Evolutionary conservation across 148 eudicot species (phyloP).

Genomic region (Rhododendron griersonianum): DNA sequence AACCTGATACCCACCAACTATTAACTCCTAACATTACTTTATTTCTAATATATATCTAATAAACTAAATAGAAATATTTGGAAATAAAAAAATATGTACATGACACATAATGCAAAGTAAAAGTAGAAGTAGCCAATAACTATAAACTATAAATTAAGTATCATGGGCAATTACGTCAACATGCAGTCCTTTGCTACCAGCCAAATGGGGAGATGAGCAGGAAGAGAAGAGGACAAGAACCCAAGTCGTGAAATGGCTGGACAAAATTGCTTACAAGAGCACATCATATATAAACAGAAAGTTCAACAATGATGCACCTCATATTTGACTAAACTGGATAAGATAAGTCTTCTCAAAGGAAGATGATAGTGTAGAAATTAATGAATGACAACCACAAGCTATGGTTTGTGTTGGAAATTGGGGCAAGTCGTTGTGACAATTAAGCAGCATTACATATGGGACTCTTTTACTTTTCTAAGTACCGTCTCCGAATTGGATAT

Average conservation of each 20-base stretch:
- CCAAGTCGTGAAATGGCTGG: not conserved
- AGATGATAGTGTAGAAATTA: not conserved
- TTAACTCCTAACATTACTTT: not conserved
- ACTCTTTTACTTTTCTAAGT: not conserved
- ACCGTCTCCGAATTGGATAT: not conserved
- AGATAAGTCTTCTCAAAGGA: not conserved
- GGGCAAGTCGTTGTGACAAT: not conserved
- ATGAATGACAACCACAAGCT: not conserved
- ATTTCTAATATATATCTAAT: no score
- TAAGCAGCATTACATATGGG: not conserved
- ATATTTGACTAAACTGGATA: not conserved
- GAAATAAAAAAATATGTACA: not conserved
- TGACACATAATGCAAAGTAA: not conserved
- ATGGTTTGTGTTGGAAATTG: not conserved
- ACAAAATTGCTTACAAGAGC: not conserved
- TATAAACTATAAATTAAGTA: no score
- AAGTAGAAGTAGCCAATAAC: not conserved
- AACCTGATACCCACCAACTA: not conserved
- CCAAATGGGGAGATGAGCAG: not conserved
- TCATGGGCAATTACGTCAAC: not conserved
- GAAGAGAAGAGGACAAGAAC: not conserved
- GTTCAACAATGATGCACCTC: not conserved
- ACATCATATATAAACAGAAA: not conserved
- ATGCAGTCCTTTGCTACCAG: not conserved
- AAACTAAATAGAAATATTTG: not conserved